Evolutionary conservation across 1,284 basidiomycete species (phyloP).

Genomic region (Ceratobasidium sp.): DNA sequence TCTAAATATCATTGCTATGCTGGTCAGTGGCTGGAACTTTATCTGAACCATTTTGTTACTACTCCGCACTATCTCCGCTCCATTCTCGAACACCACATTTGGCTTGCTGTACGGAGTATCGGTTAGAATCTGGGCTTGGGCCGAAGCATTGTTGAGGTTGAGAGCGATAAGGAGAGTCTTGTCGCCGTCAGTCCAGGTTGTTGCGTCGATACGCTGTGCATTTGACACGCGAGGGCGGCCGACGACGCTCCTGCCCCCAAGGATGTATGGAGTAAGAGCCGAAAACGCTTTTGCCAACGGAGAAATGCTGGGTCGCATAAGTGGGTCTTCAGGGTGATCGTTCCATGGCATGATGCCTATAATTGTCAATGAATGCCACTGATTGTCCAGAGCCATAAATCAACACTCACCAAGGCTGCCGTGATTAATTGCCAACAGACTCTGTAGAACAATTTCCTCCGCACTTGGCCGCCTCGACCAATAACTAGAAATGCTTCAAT

Average conservation of each 20-base stretch:
- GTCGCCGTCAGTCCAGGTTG: constrained; percentile 31
- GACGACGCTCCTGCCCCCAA: constrained; percentile 46
- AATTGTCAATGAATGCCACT: not conserved
- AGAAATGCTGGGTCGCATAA: constrained; percentile 69
- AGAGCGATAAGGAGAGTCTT: constrained; percentile 44
- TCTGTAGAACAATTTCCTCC: constrained; percentile 72
- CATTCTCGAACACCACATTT: constrained; percentile 25
- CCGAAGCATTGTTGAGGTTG: constrained; percentile 46
- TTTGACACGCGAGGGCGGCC: not conserved
- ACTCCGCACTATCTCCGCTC: not conserved
- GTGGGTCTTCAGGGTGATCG: constrained; percentile 66
- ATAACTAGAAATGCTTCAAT: constrained; percentile 59
- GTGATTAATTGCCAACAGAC: constrained; percentile 74
- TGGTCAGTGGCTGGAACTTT: constrained; percentile 35
- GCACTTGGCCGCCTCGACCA: constrained; percentile 75
- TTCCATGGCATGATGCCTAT: constrained; percentile 73
- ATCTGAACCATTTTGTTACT: constrained; percentile 5
- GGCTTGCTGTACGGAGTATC: constrained; percentile 10
- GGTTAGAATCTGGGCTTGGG: constrained; percentile 46
- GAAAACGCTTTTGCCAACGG: constrained; percentile 62
- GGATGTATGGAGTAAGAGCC: constrained; percentile 58
- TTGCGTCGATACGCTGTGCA: constrained; percentile 29
- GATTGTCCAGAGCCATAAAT: not conserved
- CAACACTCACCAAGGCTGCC: constrained; percentile 64
- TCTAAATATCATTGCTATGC: constrained; percentile 26